Percentiles rank a stretch among this genome's conserved stretches.
phyloP scores from a whole-genome alignment of 169 alveolate species.

The Plasmodium fragile region DNA sequence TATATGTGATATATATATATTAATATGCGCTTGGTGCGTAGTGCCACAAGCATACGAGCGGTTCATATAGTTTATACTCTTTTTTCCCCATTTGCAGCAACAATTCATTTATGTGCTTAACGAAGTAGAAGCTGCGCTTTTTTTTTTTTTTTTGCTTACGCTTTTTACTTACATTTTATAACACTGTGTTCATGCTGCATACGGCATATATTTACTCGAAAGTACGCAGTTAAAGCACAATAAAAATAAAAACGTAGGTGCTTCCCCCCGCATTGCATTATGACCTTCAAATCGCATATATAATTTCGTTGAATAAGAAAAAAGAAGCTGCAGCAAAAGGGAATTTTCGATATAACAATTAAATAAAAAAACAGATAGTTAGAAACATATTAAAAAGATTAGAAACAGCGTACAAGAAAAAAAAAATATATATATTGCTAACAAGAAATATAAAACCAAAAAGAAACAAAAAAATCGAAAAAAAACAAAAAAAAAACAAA shows the following conservation, averaged over 20 bases:
- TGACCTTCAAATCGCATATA: neutral
- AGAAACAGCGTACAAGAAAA: neutral
- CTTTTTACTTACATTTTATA: neutral
- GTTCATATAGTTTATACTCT: slow-evolving; percentile 17
- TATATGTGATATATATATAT: neutral
- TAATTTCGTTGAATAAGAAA: neutral
- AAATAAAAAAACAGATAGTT: neutral
- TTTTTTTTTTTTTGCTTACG: neutral
- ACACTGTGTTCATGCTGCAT: neutral
- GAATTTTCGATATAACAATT: neutral
- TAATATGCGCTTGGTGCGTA: neutral
- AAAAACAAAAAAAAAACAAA: neutral
- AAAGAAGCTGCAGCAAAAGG: neutral
- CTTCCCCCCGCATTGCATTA: neutral
- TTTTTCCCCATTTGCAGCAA: slow-evolving; percentile 27
- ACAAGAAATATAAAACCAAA: neutral
- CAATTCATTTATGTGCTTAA: neutral
- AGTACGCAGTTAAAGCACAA: neutral
- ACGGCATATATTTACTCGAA: neutral
- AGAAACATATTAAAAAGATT: neutral
- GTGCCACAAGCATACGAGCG: neutral
- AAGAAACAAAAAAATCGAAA: neutral
- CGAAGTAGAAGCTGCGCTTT: neutral
- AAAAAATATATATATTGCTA: neutral
- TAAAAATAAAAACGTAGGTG: neutral